Evolutionary conservation across 441 rosid species (phyloP).

Genomic region (Breynia disticha): DNA sequence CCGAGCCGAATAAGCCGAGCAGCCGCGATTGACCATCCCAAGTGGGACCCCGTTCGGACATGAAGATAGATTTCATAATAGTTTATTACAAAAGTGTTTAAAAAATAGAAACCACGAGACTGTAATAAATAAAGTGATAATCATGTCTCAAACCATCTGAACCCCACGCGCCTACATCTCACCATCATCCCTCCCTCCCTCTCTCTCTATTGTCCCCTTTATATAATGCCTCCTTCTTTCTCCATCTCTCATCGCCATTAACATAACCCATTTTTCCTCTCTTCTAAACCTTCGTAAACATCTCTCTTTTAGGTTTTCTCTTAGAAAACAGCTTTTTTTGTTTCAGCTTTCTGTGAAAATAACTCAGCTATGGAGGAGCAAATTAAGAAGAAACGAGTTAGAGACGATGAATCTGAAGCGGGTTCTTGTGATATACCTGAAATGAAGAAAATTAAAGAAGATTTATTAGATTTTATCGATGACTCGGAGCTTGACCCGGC

Average conservation of each 20-base stretch:
- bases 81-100: conserved; percentile 16
- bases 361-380: too few species aligned
- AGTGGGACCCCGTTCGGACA: conserved; percentile 47
- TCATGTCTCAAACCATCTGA: not conserved
- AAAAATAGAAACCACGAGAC: conserved; percentile 17
- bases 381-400: conserved; percentile 36
- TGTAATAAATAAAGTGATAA: not conserved
- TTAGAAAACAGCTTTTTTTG: too few species aligned
- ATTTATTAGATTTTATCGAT: conserved; percentile 40
- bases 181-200: not conserved
- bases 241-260: conserved; percentile 19
- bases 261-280: too few species aligned
- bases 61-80: conserved; percentile 28
- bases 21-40: conserved; percentile 52
- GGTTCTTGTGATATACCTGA: conserved; percentile 30
- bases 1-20: conserved; percentile 21
- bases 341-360: too few species aligned
- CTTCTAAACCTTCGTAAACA: too few species aligned
- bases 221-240: conserved; percentile 35
- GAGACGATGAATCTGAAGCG: conserved; percentile 23
- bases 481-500: conserved; percentile 35
- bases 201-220: conserved; percentile 11
- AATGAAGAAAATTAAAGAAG: conserved; percentile 56
- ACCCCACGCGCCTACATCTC: not conserved
- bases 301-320: too few species aligned